These are phyloP conservation scores for Podila clonocystis DNA, from an alignment of 192 early-diverging fungal genomes.

Conservation along the genomic window DNA sequence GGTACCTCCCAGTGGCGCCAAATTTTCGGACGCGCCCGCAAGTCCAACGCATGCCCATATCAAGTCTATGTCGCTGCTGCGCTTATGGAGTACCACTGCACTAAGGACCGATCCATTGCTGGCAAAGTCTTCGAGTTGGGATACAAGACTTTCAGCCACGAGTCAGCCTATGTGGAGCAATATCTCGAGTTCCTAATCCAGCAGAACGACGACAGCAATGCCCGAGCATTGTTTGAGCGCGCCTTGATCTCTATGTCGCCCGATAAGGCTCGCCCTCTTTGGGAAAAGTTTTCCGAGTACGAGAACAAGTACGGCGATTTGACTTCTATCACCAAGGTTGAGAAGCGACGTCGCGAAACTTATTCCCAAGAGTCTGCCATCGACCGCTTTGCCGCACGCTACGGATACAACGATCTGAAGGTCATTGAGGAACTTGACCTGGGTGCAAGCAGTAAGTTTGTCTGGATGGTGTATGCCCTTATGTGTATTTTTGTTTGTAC, in stretches of 20 bases:
- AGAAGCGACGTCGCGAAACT: constrained; percentile 79
- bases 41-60: constrained; percentile 77
- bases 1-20: constrained; percentile 63
- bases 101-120: constrained; percentile 84
- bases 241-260: constrained; percentile 76
- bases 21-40: constrained; percentile 82
- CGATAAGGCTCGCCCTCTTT: constrained; percentile 78
- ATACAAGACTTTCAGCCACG: constrained; percentile 80
- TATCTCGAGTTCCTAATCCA: constrained; percentile 91
- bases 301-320: constrained; percentile 92
- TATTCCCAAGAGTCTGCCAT: constrained; percentile 74
- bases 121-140: constrained; percentile 93
- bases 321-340: constrained; percentile 73
- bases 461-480: no score
- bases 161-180: constrained; percentile 76
- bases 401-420: constrained; percentile 81
- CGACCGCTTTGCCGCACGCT: constrained; percentile 72
- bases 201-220: constrained; percentile 93
- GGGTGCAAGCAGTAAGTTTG: constrained; percentile 67
- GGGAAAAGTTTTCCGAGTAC: constrained; percentile 85
- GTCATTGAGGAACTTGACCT: constrained; percentile 80
- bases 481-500: no score
- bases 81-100: constrained; percentile 92
- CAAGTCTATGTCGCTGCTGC: constrained; percentile 75
- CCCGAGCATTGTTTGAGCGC: constrained; percentile 90